Percentiles rank a stretch among this genome's conserved stretches.
These are phyloP conservation scores for Nemania sp. DNA, from an alignment of 2,329 filamentous ascomycete genomes.

Conservation along the genomic window DNA sequence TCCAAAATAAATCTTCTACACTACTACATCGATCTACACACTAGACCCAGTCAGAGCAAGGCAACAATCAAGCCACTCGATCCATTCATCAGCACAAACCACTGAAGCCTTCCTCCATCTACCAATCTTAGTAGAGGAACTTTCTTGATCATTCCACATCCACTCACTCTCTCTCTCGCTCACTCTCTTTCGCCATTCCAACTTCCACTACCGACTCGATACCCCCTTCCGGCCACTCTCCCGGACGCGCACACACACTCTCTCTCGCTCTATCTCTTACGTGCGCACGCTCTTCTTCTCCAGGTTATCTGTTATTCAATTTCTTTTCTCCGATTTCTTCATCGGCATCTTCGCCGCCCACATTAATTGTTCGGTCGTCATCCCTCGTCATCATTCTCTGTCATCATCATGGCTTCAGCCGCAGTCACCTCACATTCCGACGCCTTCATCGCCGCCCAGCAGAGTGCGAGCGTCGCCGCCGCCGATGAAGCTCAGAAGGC, in stretches of 20 bases:
- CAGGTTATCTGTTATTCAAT: no score
- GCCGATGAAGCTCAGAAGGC: constrained; percentile 43
- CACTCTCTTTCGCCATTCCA: not conserved
- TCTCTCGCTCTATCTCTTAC: no score
- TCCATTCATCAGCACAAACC: not conserved
- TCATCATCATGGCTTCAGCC: constrained; percentile 36
- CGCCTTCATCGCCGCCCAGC: constrained; percentile 57
- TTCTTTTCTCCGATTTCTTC: not conserved
- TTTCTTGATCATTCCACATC: not conserved
- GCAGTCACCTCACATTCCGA: constrained; percentile 37
- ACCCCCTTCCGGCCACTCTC: no score
- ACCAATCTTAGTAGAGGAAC: not conserved
- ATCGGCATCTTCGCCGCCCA: not conserved
- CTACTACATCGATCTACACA: no score
- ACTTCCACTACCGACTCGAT: not conserved
- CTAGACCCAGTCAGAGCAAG: no score
- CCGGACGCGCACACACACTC: no score
- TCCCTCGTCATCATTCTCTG: not conserved
- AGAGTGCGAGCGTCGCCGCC: constrained; percentile 45
- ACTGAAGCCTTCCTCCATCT: no score
- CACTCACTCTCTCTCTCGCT: not conserved
- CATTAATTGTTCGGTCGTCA: not conserved
- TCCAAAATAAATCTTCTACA: no score
- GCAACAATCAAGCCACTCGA: no score
- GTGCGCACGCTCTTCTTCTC: no score